Base-by-base conservation (phyloP, 1,139 yeast species). In the Pichia sp. region DNA sequence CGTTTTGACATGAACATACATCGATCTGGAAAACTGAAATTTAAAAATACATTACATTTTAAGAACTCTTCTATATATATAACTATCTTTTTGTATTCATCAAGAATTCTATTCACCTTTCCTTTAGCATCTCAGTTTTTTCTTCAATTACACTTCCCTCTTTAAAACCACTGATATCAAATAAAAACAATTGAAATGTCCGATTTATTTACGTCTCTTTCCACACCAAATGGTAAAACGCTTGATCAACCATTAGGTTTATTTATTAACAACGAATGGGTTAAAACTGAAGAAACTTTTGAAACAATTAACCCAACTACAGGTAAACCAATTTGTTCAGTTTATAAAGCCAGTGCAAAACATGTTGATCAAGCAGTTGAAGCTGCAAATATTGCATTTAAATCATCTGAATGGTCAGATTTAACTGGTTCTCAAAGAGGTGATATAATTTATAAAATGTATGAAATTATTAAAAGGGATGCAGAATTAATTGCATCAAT, bases 211-310 rank as follows among this genome's bases (percentile, higher is more conserved):
- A 44, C 68, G 41, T 66, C 68, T n/a, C 66, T 82, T 51, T 76
- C 70, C 11, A 71, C 82, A 37, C 89, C 89, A 52, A 80, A 79
- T 57, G 87, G 87, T 40, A 62, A 68, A 43, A 65, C 60, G 44
- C 70, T 64, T 70, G 69, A 73, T 41, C 87, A 84, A 61, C 95
- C 94, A 47, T 64, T 82, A 20, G 95, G 95, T 37, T 69, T 86
- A 53, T 86, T 84, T 70, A 82, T 86, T 61, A 81, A 84, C 68
- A 82, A 83, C 60, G 84, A 84, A 64, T 86, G 82, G 64, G 79
- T 82, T 48, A 66, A 73, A 46, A 72, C 87, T 11, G 68, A 70
- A 43, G 61, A 74, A 7, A 69, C 70, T 49, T 68, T 78, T 46
- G 71, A 67, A 37, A 71, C 74, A 8, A 62, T 67, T 51, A 68